phyloP scores from a whole-genome alignment of 1,139 yeast species.

The Pichia norvegensis region DNA sequence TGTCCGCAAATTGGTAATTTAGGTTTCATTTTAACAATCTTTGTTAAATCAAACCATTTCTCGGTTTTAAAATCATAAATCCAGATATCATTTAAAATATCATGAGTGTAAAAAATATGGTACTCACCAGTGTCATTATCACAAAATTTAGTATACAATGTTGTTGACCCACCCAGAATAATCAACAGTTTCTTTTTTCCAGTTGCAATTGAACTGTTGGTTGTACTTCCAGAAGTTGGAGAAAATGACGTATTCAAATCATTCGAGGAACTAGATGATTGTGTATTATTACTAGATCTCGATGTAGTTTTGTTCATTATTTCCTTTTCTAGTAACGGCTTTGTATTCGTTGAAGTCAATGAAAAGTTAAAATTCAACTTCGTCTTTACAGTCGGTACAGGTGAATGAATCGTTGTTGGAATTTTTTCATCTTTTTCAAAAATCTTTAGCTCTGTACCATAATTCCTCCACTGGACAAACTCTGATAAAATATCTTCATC shows the following conservation, averaged over 20 bases:
- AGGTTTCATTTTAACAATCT: constrained; percentile 8
- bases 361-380: not conserved
- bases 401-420: not conserved
- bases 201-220: constrained; percentile 8
- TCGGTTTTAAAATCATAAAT: constrained; percentile 36
- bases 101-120: constrained; percentile 20
- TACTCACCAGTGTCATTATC: constrained; percentile 12
- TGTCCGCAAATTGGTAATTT: constrained; percentile 24
- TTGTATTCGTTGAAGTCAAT: not conserved
- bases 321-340: not conserved
- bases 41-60: constrained; percentile 29
- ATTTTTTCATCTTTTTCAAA: not conserved
- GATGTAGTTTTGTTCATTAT: constrained; percentile 3
- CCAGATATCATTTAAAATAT: constrained; percentile 42
- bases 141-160: constrained; percentile 18
- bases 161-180: constrained; percentile 40
- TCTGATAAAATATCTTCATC: constrained; percentile 9
- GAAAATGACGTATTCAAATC: constrained; percentile 11
- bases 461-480: constrained; percentile 4
- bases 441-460: not conserved
- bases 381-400: not conserved
- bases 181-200: constrained; percentile 25
- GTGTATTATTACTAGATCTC: constrained; percentile 3
- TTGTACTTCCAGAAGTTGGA: constrained; percentile 4
- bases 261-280: constrained; percentile 4